Evolutionary conservation across 1,284 basidiomycete species (phyloP).

Genomic region (Malassezia psittaci): DNA sequence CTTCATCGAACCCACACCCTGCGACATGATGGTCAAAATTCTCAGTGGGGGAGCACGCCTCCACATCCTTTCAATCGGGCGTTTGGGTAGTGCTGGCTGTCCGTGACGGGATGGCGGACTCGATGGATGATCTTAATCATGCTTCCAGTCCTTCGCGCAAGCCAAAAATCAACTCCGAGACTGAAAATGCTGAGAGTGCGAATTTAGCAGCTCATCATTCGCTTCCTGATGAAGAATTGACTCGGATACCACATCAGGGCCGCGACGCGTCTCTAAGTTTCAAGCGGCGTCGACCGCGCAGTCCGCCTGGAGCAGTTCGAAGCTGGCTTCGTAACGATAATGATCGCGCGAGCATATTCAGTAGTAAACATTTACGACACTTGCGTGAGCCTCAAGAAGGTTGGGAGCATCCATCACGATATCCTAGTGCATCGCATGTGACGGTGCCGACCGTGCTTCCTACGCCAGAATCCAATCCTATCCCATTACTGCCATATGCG

Average conservation of each 20-base stretch:
- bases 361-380: slow-evolving; percentile 2
- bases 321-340: slow-evolving; percentile 1
- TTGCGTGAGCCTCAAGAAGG: slow-evolving; percentile 7
- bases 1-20: background rate
- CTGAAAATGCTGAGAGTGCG: too few species aligned
- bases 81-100: too few species aligned
- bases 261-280: slow-evolving; percentile 6
- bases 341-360: background rate
- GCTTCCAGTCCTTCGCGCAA: too few species aligned
- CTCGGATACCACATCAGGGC: background rate
- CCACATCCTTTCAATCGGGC: background rate
- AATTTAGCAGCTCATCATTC: too few species aligned
- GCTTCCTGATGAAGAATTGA: too few species aligned
- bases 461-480: slow-evolving; percentile 27
- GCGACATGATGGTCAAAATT: background rate
- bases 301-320: background rate
- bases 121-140: too few species aligned
- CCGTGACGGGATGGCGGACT: too few species aligned
- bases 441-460: slow-evolving; percentile 21
- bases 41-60: background rate
- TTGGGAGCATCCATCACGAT: slow-evolving; percentile 16
- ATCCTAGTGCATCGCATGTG: slow-evolving; percentile 9
- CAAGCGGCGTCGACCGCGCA: slow-evolving; percentile 4
- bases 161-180: too few species aligned
- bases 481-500: slow-evolving; percentile 41